A percentile compares a stretch with the other conserved stretches of the same genome.
Conservation (phyloP, 2,329 filamentous ascomycete species). For the Aspergillus calidoustus region DNA sequence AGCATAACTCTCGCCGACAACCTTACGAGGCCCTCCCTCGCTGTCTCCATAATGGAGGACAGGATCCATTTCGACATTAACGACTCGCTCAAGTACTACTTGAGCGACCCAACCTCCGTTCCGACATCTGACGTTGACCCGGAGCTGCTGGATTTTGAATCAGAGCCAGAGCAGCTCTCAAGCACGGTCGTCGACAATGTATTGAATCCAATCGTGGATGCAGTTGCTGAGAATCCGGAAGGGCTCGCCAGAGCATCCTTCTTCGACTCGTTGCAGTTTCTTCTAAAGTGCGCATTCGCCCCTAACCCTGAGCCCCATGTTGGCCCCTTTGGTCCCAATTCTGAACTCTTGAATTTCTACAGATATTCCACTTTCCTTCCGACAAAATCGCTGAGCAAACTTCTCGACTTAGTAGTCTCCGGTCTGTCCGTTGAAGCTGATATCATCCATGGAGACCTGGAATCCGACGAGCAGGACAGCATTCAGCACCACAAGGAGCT, state of each 20-base stretch:
- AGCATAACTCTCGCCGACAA: conserved; percentile 2
- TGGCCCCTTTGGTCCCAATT: conserved; percentile 55
- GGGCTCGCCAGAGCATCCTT: conserved; percentile 76
- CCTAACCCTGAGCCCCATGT: conserved; percentile 43
- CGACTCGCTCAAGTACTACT: conserved; percentile 93
- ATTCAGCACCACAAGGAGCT: conserved; percentile 86
- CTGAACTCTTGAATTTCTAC: conserved; percentile 67
- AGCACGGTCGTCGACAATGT: conserved; percentile 79
- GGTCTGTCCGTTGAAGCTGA: conserved; percentile 86
- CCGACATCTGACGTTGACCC: conserved; percentile 84
- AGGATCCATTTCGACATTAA: conserved; percentile 89
- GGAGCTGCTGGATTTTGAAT: conserved; percentile 87
- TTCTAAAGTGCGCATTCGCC: conserved; percentile 86
- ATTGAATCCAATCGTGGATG: conserved; percentile 89
- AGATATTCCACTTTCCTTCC: conserved; percentile 84
- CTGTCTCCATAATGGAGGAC: conserved; percentile 62
- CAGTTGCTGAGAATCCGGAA: conserved; percentile 89
- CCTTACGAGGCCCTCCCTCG: conserved; percentile 25
- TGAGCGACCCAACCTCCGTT: conserved; percentile 86
- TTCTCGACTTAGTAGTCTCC: conserved; percentile 87
- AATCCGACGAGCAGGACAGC: conserved; percentile 87
- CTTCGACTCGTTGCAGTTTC: conserved; percentile 92
- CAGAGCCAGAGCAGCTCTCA: conserved; percentile 82
- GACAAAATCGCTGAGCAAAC: conserved; percentile 82
- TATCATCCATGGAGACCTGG: conserved; percentile 80